Conservation (phyloP, 768 basidiomycete species). For the Leucocoprinus birnbaumii region DNA sequence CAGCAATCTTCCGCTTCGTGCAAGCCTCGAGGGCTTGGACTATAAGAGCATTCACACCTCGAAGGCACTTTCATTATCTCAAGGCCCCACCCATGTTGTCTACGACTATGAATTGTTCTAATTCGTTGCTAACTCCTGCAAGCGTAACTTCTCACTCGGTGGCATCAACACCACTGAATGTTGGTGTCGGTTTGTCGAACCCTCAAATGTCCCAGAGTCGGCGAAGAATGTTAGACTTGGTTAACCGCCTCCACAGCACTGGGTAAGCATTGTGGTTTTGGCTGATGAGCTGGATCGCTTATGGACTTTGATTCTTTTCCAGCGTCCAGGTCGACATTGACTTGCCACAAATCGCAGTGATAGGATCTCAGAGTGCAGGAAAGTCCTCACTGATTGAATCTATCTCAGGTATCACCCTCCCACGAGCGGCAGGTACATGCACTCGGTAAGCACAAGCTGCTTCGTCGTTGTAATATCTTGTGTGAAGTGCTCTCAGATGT, state of each 20-base stretch:
- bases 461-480: neutral
- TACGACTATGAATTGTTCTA: too few relatives aligned
- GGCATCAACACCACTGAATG: neutral
- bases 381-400: conserved; percentile 66
- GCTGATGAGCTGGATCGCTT: neutral
- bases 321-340: conserved; percentile 72
- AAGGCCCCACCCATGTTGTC: too few relatives aligned
- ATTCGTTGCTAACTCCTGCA: too few relatives aligned
- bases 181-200: conserved; percentile 45
- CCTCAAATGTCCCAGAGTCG: conserved; percentile 31
- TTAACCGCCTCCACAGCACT: conserved; percentile 50
- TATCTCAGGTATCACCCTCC: conserved; percentile 61
- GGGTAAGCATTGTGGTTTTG: conserved; percentile 34
- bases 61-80: too few relatives aligned
- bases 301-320: neutral
- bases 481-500: conserved; percentile 32
- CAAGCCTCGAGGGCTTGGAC: too few relatives aligned
- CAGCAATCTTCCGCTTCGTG: too few relatives aligned
- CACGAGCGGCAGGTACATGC: conserved; percentile 58
- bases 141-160: too few relatives aligned
- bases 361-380: conserved; percentile 64
- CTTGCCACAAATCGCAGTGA: conserved; percentile 69
- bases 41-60: too few relatives aligned
- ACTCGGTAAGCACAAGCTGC: conserved; percentile 47
- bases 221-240: conserved; percentile 44